Percentiles rank a stretch among this genome's conserved stretches.
These are phyloP conservation scores for Hypholoma sublateritium DNA, from an alignment of 768 basidiomycete species.

Conservation along the genomic window DNA sequence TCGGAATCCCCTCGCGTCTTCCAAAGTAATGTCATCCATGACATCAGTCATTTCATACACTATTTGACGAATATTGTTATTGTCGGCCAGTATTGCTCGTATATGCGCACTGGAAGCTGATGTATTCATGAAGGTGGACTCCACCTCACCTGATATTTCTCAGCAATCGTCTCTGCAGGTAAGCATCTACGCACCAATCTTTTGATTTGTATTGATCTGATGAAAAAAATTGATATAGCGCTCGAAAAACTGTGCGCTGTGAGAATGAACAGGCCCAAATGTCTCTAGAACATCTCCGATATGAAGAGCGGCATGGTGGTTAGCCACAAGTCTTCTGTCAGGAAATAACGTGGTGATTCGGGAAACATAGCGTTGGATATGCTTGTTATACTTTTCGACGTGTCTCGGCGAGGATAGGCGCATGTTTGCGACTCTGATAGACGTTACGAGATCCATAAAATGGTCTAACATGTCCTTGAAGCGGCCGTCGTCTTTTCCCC, in stretches of 20 bases:
- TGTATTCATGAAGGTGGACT: constrained; percentile 4
- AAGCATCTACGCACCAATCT: constrained; percentile 9
- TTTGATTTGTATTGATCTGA: constrained; percentile 16
- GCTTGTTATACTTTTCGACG: background rate
- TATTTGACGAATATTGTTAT: background rate
- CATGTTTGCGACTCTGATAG: constrained; percentile 22
- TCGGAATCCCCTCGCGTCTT: constrained; percentile 11
- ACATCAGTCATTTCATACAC: constrained; percentile 2
- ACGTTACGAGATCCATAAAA: constrained; percentile 30
- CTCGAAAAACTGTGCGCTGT: constrained; percentile 16
- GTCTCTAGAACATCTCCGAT: constrained; percentile 15
- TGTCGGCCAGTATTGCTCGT: constrained; percentile 7
- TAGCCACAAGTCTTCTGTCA: constrained; percentile 15
- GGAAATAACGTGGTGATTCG: constrained; percentile 12
- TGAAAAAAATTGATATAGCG: constrained; percentile 22
- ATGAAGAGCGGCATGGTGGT: constrained; percentile 23
- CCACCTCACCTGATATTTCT: constrained; percentile 7
- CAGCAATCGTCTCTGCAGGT: background rate
- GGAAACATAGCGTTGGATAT: background rate
- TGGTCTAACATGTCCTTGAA: constrained; percentile 17
- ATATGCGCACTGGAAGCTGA: constrained; percentile 7
- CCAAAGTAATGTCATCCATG: constrained; percentile 4
- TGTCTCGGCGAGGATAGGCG: background rate
- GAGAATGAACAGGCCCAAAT: constrained; percentile 26
- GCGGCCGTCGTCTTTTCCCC: constrained; percentile 15